Conservation (phyloP, 495 filamentous ascomycete genomes). For the Apiosordaria backusii region DNA sequence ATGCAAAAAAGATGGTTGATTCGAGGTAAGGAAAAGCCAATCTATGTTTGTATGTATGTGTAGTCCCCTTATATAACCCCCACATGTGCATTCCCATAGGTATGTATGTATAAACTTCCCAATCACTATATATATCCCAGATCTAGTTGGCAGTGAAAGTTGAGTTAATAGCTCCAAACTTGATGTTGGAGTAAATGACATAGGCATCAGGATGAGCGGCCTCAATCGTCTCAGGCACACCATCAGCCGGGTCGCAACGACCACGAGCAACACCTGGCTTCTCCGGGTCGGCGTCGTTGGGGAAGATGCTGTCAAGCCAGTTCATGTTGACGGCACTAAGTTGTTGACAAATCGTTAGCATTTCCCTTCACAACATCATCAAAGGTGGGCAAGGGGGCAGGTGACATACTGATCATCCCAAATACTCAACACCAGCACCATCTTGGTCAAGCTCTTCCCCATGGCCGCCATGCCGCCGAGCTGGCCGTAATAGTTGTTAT, state of each 20-base stretch:
- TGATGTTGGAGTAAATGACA: conserved; percentile 66
- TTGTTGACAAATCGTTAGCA: background rate
- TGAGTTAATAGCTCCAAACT: conserved; percentile 42
- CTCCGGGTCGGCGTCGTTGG: conserved; percentile 43
- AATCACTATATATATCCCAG: background rate
- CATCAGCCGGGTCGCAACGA: conserved; percentile 53
- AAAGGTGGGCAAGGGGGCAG: background rate
- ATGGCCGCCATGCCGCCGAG: conserved; percentile 58
- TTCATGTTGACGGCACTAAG: conserved; percentile 56
- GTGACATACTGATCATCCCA: conserved; percentile 60
- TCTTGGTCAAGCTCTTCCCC: conserved; percentile 54
- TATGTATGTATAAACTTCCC: no score
- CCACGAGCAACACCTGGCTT: conserved; percentile 60
- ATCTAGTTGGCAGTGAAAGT: conserved; percentile 25
- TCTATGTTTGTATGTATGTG: background rate
- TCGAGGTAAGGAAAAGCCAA: background rate
- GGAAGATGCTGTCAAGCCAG: conserved; percentile 69
- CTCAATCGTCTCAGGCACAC: conserved; percentile 53
- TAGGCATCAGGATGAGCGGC: conserved; percentile 45
- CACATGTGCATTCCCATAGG: no score
- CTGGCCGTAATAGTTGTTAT: conserved; percentile 48
- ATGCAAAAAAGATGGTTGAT: no score
- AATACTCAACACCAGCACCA: conserved; percentile 65
- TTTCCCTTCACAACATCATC: background rate
- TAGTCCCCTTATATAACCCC: background rate